Base-by-base conservation (phyloP, 805 yeast genomes). In the Saccharomycopsis selenospora region DNA sequence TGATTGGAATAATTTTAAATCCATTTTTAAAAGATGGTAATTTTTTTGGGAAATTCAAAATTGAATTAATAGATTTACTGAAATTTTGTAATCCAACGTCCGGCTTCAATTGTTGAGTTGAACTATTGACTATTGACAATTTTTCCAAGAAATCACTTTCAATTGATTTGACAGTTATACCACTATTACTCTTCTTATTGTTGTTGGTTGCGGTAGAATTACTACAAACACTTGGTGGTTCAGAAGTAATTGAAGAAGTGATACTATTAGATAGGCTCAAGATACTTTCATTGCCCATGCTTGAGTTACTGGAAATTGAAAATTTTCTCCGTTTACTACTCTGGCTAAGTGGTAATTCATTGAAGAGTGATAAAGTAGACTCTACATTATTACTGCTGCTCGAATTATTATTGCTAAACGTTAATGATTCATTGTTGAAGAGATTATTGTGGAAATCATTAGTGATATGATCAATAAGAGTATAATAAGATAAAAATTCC, bases 401-500 rank as follows among this genome's bases (percentile, higher is more conserved):
- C 29, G 11, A 8, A 11, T 27, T 27, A 14, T 14, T 14, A 10
- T 33, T 33, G 6, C 10, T 14, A 14, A 33, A 14, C 38, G 38
- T 33, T 7, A 33, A 6, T 14, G 38, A 14, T 20, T 33, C 38
- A 20, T 14, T 33, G 38, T 7, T 33, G 38, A 33, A 33, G 38
- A 33, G 38, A 7, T 33, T 14, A 40, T 45, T 45, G 29, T 46
- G 36, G 23, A 48, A 43, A 38, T 38, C 25, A 28, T 43, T 48
- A 10, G 20, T 38, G 17, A 42, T 47, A 17, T 17, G 20, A 28
- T 52, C 51, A n/a, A 50, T 22, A 3, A 44, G 33, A 10, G 47
- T 47, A 3, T 26, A 45, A 18, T 40, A 49, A 6, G 46, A 26
- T 22, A 52, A 36, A 36, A 52, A 52, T 27, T 52, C 55, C 28